Evolutionary conservation across 305 asterid genomes (phyloP), one percentile per base, ranked within the genome.

Genomic region (Withania somnifera): DNA sequence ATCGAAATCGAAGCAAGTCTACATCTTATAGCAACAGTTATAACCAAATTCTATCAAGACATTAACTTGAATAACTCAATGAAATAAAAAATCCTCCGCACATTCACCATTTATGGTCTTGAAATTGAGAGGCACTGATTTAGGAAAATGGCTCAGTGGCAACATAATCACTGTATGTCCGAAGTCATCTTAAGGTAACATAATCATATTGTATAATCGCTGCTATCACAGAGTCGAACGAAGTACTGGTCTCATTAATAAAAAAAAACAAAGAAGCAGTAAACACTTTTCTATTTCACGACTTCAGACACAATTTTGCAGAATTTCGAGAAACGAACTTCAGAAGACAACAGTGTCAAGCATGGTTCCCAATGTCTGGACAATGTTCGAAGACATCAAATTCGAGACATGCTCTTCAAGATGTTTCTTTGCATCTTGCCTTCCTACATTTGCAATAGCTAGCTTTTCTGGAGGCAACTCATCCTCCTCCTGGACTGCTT

Each of bases 371-470:
- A 97, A 54, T 1, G 99, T 94, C 83, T 95, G 99, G 78, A 93
- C 86, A 28, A 95, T 94, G 91, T 97, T 97, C n/a, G 98, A 91
- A 28, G 99, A 97, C 99, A 94, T 94, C 91, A 97, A 88, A 90
- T 94, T 91, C 0, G 98, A 92, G 80, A 97, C 94, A 5, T 94
- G 98, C 82, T 97, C 99, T 90, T 93, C 98, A 0, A 94, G 96
- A 89, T 93, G 98, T 89, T 97, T 97, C 95, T 97, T 97, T 0
- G 98, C 99, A 53, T 97, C 99, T 86, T 94, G 98, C 84, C 95
- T 94, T 80, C 99, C 99, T 81, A 96, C 98, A 22, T 94, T 96
- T 24, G 97, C 99, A 52, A 94, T 94, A 15, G 96, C 99, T 34
- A 97, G 89, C 87, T 97, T 94, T 80, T 97, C 99, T 2, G 98